Base-by-base conservation (phyloP, 495 filamentous ascomycete genomes). In the Cudoniella acicularis region DNA sequence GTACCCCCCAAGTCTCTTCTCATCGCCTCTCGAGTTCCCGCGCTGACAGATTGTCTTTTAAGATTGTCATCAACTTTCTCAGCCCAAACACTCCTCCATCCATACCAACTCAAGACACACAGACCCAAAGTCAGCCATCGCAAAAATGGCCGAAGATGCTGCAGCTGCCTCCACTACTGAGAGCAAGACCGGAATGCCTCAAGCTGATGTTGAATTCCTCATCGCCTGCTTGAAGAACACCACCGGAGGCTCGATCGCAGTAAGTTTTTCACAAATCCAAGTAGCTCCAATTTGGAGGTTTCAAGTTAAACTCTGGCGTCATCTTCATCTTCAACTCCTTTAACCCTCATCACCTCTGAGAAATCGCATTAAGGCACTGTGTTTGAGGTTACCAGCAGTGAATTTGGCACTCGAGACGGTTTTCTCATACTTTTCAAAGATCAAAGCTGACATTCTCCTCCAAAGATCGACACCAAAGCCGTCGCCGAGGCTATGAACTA, bases 401-500 rank as follows among this genome's bases (percentile, higher is more conserved):
- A 27, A 8, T 47, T 58, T 20, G 45, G 18, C 9, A 9, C 45
- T 13, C 8, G 18, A 9, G 18, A n/a, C 9, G 36, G 1, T 20
- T 41, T 43, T 24, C 25, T 43, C 43, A 10, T 24, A 22, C 9
- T 17, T 11, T 4, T 43, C 21, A 16, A 17, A 4, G 21, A 61
- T 43, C 23, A 49, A 36, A 3, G 40, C 10, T 40, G n/a, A n/a
- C 16, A 20, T 50, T 25, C 18, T 13, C 11, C 46, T 49, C n/a
- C n/a, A n/a, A n/a, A 77, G 72, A 63, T 75, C 17, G 67, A 73
- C 26, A 50, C 69, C 9, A 26, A 13, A 9, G 52, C 49, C 3
- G 70, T 74, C 18, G 66, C 64, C 18, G 41, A 56, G 0, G 65
- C 62, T 1, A 46, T 74, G 1, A 67, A 64, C 1, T 71, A 73